phyloP scores from a whole-genome alignment of 2,329 filamentous ascomycete genomes.

The Sclerotinia minor region DNA sequence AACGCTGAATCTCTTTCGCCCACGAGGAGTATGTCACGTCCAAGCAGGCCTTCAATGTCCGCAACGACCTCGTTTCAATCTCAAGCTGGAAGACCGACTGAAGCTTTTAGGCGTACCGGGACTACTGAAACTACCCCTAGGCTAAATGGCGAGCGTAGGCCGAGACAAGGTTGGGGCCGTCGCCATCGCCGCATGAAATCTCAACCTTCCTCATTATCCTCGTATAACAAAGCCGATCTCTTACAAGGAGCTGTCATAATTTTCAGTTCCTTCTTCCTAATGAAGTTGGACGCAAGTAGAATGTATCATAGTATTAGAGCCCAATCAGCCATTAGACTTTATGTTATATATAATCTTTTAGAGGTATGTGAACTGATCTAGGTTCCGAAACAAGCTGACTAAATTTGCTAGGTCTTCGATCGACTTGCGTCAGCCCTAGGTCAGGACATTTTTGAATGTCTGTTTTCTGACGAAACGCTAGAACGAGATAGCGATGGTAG shows the following conservation, averaged over 20 bases:
- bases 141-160: conserved; percentile 34
- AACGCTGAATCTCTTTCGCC: conserved; percentile 33
- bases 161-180: conserved; percentile 39
- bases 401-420: conserved; percentile 90
- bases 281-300: conserved; percentile 89
- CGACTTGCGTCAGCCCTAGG: conserved; percentile 86
- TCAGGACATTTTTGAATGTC: conserved; percentile 92
- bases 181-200: conserved; percentile 77
- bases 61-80: conserved; percentile 35
- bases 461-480: conserved; percentile 90
- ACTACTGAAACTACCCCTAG: conserved; percentile 31
- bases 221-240: conserved; percentile 92
- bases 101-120: conserved; percentile 26
- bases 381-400: conserved; percentile 53
- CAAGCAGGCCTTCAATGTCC: conserved; percentile 34
- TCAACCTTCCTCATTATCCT: conserved; percentile 77
- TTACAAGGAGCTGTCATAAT: conserved; percentile 88
- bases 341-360: conserved; percentile 97
- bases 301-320: conserved; percentile 98
- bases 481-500: conserved; percentile 85
- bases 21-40: conserved; percentile 39
- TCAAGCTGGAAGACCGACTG: conserved; percentile 30
- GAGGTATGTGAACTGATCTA: conserved; percentile 55
- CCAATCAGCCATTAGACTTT: conserved; percentile 95
- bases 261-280: conserved; percentile 78